These are phyloP conservation scores for Moricandia moricandioides DNA, from an alignment of 345 rosid species.

Conservation along the genomic window DNA sequence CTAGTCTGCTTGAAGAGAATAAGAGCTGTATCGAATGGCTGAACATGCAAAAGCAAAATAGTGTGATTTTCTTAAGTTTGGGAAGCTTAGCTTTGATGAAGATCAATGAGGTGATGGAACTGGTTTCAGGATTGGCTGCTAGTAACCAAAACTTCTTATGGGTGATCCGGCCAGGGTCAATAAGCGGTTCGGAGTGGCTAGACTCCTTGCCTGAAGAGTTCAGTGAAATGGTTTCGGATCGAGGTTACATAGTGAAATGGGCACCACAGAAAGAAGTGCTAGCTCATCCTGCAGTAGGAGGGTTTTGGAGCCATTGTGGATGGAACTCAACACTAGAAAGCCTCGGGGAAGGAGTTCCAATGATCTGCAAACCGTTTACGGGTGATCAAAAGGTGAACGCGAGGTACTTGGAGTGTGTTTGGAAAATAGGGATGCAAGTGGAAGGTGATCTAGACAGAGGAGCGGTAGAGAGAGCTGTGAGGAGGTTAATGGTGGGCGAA, in stretches of 20 bases:
- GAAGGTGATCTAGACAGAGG: slow-evolving; percentile 22
- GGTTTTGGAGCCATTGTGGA: slow-evolving; percentile 52
- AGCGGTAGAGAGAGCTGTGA: slow-evolving; percentile 13
- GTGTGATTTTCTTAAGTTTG: slow-evolving; percentile 55
- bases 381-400: slow-evolving; percentile 46
- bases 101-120: slow-evolving; percentile 22
- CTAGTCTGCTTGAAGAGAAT: slow-evolving; percentile 31
- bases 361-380: slow-evolving; percentile 43
- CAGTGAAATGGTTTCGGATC: slow-evolving; percentile 6
- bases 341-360: slow-evolving; percentile 44
- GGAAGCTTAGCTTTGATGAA: slow-evolving; percentile 47
- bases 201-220: slow-evolving; percentile 27
- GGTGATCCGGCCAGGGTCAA: slow-evolving; percentile 36
- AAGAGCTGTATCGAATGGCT: slow-evolving; percentile 51
- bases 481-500: slow-evolving; percentile 13
- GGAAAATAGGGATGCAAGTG: slow-evolving; percentile 43
- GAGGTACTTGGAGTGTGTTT: slow-evolving; percentile 44
- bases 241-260: slow-evolving; percentile 36
- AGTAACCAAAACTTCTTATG: slow-evolving; percentile 38
- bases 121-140: slow-evolving; percentile 25
- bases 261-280: slow-evolving; percentile 36
- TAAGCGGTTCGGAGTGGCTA: slow-evolving; percentile 19
- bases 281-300: slow-evolving; percentile 42
- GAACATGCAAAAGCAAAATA: slow-evolving; percentile 20
- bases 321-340: slow-evolving; percentile 56